These are phyloP conservation scores for Inga leiocalycina DNA, from an alignment of 306 rosid species.

Conservation along the genomic window DNA sequence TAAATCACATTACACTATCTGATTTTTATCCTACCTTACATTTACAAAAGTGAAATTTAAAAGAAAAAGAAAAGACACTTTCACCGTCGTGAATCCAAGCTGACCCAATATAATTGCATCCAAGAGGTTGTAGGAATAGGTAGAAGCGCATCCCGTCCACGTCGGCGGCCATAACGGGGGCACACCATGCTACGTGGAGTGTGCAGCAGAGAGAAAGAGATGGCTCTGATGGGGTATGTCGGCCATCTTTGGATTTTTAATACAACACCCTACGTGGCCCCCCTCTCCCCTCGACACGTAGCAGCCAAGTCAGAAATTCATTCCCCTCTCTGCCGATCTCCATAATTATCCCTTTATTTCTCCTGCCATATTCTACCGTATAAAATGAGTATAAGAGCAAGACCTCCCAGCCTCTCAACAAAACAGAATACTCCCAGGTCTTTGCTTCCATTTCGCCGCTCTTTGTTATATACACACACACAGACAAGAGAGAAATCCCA, in stretches of 20 bases:
- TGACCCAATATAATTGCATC: too few relatives aligned
- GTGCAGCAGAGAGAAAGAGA: conserved; percentile 27
- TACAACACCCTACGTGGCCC: conserved; percentile 68
- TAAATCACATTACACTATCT: too few relatives aligned
- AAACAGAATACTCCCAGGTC: background rate
- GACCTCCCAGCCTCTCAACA: background rate
- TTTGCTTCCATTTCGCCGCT: background rate
- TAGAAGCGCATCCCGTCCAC: background rate
- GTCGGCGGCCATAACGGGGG: conserved; percentile 10
- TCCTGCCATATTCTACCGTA: background rate
- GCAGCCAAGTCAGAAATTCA: conserved; percentile 41
- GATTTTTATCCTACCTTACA: too few relatives aligned
- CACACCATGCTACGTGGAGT: conserved; percentile 6
- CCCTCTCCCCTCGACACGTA: conserved; percentile 42
- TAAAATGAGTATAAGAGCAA: background rate
- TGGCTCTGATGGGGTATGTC: conserved; percentile 56
- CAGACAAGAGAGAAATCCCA: background rate
- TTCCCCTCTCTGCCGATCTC: background rate
- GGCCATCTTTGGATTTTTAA: conserved; percentile 65
- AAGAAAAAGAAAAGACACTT: too few relatives aligned
- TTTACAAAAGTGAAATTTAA: too few relatives aligned
- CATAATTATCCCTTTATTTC: background rate
- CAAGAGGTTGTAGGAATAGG: background rate
- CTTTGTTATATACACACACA: background rate
- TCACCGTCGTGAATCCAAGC: too few relatives aligned